Base-by-base conservation (phyloP, 2,329 filamentous ascomycete species). In the Lecanoromycetidae sp. region DNA sequence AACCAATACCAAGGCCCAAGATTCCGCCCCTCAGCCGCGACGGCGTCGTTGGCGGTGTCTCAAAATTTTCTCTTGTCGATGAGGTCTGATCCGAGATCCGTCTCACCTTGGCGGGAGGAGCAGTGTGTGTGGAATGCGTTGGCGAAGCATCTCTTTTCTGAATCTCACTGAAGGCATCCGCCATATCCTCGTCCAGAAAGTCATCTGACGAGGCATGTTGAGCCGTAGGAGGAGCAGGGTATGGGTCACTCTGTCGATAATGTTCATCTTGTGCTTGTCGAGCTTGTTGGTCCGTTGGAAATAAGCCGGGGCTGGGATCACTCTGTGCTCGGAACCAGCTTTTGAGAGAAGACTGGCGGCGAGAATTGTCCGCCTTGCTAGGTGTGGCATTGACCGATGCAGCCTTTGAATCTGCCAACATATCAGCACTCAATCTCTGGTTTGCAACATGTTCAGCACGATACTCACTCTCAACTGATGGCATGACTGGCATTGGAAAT, bases 21-120 rank as follows among this genome's bases (percentile, higher is more conserved):
- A 17, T 30, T n/a, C 23, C 4, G 6, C n/a, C 22, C 40, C 12
- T 34, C 5, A 5, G 8, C 4, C 8, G 15, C 7, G 48, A 44
- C n/a, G 48, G 48, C n/a, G 48, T 47, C 5, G 38, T 48, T 2
- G 48, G 48, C 5, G 48, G 48, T 8, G 48, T 51, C 26, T 47
- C 23, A 27, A 47, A 51, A 8, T 12, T 19, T 9, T 50, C 48
- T 6, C 29, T 20, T 5, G 35, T 32, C 20, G 45, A 34, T 3
- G 45, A 42, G 4, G 9, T 29, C 5, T 19, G 37, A n/a, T 5
- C 30, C 17, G 13, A 10, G 2, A 10, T 29, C 25, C 4, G 4
- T 5, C 23, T 19, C 20, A 10, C 3, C 10, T 22, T 39, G 20
- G n/a, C 4, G 23, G 25, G 12, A 20, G 25, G 1, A 8, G 9